Conservation (phyloP, 1,284 basidiomycete species). For the Boletus sp. region DNA sequence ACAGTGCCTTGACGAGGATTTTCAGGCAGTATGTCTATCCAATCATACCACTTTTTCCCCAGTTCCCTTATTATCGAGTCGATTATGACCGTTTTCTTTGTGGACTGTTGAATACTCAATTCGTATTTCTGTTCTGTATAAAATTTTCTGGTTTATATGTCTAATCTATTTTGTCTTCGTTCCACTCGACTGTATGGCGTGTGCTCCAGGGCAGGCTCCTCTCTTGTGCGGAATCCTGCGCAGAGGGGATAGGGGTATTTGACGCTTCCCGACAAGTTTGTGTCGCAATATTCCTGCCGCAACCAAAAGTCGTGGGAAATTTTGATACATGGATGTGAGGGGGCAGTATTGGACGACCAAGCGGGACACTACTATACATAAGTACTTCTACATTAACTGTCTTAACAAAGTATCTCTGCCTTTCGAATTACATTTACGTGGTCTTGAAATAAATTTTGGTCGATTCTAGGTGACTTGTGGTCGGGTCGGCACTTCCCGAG, state of each 20-base stretch:
- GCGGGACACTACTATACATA: too few species aligned
- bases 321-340: too few species aligned
- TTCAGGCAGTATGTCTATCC: slow-evolving; percentile 29
- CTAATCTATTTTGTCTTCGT: slow-evolving; percentile 7
- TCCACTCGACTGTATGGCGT: background rate
- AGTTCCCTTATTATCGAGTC: background rate
- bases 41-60: slow-evolving; percentile 7
- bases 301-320: background rate
- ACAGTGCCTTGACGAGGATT: slow-evolving; percentile 33
- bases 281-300: too few species aligned
- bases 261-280: background rate
- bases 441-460: too few species aligned
- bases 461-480: too few species aligned
- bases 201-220: background rate
- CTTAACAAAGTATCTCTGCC: background rate
- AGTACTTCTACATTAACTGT: too few species aligned
- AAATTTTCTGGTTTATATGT: slow-evolving; percentile 14
- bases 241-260: background rate
- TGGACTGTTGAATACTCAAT: slow-evolving; percentile 20
- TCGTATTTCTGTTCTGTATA: slow-evolving; percentile 1
- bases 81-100: slow-evolving; percentile 6
- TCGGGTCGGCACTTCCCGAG: too few species aligned
- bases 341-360: too few species aligned
- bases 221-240: background rate
- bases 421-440: too few species aligned